Evolutionary conservation across 2,329 filamentous ascomycete genomes (phyloP).

Genomic region (Xylaria sp.): DNA sequence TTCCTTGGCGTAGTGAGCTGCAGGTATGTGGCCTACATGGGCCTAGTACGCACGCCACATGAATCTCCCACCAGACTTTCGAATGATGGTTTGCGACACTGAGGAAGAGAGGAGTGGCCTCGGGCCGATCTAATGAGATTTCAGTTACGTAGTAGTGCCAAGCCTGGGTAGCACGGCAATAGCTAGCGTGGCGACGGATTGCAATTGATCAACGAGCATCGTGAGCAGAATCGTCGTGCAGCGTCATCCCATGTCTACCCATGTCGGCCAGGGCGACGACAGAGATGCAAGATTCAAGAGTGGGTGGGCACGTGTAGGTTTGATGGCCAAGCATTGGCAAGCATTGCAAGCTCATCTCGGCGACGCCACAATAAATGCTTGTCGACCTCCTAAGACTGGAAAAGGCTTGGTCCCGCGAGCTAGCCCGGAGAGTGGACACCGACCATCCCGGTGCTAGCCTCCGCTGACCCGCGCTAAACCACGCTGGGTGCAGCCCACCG

Average conservation of each 20-base stretch:
- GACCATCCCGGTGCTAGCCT: neutral
- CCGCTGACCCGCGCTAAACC: neutral
- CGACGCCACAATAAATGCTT: slow-evolving; percentile 33
- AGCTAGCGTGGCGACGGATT: slow-evolving; percentile 3
- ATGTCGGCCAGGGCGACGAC: neutral
- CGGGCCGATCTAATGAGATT: neutral
- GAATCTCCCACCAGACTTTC: no score
- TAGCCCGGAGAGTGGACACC: neutral
- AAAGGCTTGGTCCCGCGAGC: slow-evolving; percentile 17
- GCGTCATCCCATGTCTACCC: neutral
- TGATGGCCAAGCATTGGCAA: slow-evolving; percentile 36
- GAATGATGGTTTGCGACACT: neutral
- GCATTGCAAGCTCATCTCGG: slow-evolving; percentile 27
- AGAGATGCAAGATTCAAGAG: slow-evolving; percentile 7
- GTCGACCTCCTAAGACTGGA: slow-evolving; percentile 23
- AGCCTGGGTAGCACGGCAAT: neutral
- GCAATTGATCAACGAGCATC: neutral
- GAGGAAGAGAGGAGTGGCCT: neutral
- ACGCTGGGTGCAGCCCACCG: neutral
- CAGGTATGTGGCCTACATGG: neutral
- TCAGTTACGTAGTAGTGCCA: neutral
- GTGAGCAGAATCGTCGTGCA: neutral
- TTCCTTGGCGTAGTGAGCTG: neutral
- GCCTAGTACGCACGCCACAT: no score
- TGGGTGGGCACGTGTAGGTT: slow-evolving; percentile 32